Evolutionary conservation across 345 rosid species (phyloP).

Genomic region (Salix purpurea): DNA sequence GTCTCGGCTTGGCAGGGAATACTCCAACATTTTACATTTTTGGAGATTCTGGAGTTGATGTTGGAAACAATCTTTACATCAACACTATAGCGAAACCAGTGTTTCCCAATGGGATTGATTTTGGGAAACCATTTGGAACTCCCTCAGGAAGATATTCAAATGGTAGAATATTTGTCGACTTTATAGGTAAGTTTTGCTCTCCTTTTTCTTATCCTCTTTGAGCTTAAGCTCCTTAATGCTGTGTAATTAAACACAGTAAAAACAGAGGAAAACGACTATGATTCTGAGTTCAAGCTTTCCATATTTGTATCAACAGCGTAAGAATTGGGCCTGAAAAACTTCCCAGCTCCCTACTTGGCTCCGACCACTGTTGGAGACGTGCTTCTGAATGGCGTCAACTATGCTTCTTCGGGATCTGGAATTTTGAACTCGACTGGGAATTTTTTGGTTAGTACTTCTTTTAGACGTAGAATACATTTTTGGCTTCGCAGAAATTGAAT

Average conservation of each 20-base stretch:
- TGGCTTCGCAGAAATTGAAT: slow-evolving; percentile 3
- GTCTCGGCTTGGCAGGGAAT: neutral
- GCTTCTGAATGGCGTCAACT: too few relatives aligned
- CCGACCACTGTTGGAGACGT: too few relatives aligned
- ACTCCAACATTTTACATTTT: neutral
- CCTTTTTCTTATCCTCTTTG: neutral
- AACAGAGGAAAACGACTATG: too few relatives aligned
- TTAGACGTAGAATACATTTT: slow-evolving; percentile 11
- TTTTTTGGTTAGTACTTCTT: neutral
- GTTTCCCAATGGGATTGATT: neutral
- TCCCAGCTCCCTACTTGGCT: slow-evolving; percentile 18
- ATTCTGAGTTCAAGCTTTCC: neutral
- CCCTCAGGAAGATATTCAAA: neutral
- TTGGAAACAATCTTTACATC: neutral
- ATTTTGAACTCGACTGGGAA: neutral
- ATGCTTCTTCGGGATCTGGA: too few relatives aligned
- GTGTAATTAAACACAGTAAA: too few relatives aligned
- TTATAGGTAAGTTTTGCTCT: neutral
- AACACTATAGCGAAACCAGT: neutral
- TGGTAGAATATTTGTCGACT: neutral
- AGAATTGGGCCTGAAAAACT: neutral
- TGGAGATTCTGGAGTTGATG: neutral
- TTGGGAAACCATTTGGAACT: neutral
- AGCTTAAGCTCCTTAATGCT: neutral
- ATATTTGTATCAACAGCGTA: neutral